Conservation (phyloP, 139 green algal species). For the Zygnema circumcarinatum region DNA sequence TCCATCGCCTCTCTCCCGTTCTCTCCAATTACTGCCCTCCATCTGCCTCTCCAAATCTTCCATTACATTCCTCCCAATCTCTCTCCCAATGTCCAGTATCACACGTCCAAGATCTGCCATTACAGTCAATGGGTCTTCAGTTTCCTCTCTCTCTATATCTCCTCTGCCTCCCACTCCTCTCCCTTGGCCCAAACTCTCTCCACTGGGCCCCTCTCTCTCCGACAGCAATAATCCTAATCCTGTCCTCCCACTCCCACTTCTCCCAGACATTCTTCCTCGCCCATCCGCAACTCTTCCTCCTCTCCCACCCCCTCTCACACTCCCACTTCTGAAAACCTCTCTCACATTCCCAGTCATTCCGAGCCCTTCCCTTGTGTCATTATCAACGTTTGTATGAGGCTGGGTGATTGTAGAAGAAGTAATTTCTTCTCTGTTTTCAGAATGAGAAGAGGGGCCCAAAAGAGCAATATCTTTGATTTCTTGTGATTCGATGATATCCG, state of each 20-base stretch:
- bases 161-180: slow-evolving; percentile 24
- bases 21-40: neutral
- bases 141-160: neutral
- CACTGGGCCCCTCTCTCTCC: neutral
- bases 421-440: no score
- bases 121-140: neutral
- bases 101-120: neutral
- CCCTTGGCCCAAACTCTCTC: neutral
- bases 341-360: slow-evolving; percentile 7
- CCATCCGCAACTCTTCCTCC: neutral
- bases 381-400: no score
- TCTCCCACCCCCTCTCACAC: neutral
- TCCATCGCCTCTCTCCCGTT: neutral
- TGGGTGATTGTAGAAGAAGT: no score
- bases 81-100: neutral
- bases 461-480: no score
- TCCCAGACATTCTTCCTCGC: slow-evolving; percentile 3
- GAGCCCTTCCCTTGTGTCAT: no score
- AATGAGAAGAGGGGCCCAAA: no score
- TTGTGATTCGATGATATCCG: slow-evolving; percentile 21
- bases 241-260: slow-evolving; percentile 2
- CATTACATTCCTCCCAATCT: neutral
- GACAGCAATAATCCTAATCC: neutral
- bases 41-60: neutral
- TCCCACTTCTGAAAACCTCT: neutral